Base-by-base conservation (phyloP, 768 basidiomycete genomes). In the Pholiota microspora region DNA sequence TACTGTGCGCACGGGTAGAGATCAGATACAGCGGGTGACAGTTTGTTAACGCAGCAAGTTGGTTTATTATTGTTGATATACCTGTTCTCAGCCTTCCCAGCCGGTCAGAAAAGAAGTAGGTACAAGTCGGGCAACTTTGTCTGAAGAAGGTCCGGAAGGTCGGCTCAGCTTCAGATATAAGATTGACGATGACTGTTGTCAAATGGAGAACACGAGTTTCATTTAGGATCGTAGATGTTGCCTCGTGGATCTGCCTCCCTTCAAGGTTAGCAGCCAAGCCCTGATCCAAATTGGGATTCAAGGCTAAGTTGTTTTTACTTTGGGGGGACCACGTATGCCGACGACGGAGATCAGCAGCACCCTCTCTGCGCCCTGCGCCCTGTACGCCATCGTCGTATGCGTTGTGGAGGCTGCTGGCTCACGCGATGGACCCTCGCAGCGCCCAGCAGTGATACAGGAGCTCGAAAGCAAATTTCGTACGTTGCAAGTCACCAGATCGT, bases 191-290 rank as follows among this genome's bases (percentile, higher is more conserved):
- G 66, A 54, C 60, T 58, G 57, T 64, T 67, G 61, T 63, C 68
- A 65, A 69, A 68, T 66, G 64, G 59, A 62, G 67, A 69, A 42
- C 70, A 69, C 69, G 71, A 66, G 64, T 69, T 73, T 67, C 67
- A 70, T 69, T 60, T 61, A 54, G 60, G 53, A 61, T 55, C 49
- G 52, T 46, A 63, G n/a, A 73, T 70, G 65, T 71, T 72, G 69
- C 73, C 74, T 73, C 74, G 69, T 75, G 75, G 67, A 40, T 49
- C 54, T 51, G 49, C 59, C 58, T 60, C 60, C 48, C 48, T 34
- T 31, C 40, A 42, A 42, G 60, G 51, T 54, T 56, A 56, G 56
- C 60, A 62, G 50, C 57, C 23, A 51, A 28, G 36, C 35, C 7
- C 51, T 4, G 21, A 42, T 40, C 38, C 38, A 40, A 40, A 18